Percentiles rank a stretch among this genome's conserved stretches.
These are phyloP conservation scores for Debaryomyces castellii DNA, from an alignment of 805 yeast species.

Conservation along the genomic window DNA sequence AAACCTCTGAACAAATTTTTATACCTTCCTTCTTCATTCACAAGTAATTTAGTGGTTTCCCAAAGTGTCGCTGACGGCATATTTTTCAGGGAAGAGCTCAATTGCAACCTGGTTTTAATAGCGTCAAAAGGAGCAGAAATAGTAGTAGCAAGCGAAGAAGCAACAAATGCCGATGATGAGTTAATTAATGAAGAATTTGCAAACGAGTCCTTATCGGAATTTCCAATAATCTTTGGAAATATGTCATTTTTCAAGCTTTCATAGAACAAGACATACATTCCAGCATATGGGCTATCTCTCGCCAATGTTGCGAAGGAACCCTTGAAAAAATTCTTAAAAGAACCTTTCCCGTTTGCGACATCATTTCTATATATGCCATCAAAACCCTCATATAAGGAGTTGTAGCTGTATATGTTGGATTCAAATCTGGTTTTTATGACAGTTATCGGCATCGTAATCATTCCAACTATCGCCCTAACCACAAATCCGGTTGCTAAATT, in stretches of 20 bases:
- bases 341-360: slow-evolving; percentile 15
- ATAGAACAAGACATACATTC: slow-evolving; percentile 81
- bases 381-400: slow-evolving; percentile 60
- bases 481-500: slow-evolving; percentile 77
- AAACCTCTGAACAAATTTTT: slow-evolving; percentile 77
- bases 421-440: slow-evolving; percentile 87
- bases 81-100: slow-evolving; percentile 32
- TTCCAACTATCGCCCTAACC: slow-evolving; percentile 80
- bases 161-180: slow-evolving; percentile 69
- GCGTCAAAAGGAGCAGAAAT: slow-evolving; percentile 95
- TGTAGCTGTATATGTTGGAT: slow-evolving; percentile 72
- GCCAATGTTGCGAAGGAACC: slow-evolving; percentile 87
- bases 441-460: slow-evolving; percentile 91
- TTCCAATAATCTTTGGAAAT: slow-evolving; percentile 39
- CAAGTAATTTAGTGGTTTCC: slow-evolving; percentile 37
- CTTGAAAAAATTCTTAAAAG: slow-evolving; percentile 71
- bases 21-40: slow-evolving; percentile 49
- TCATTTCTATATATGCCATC: slow-evolving; percentile 48
- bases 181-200: slow-evolving; percentile 59
- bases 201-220: slow-evolving; percentile 3
- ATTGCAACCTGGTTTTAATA: slow-evolving; percentile 86
- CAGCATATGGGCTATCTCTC: slow-evolving; percentile 96
- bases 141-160: slow-evolving; percentile 80
- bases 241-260: slow-evolving; percentile 65
- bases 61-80: slow-evolving; percentile 37